Evolutionary conservation across 768 basidiomycete species (phyloP).

Genomic region (Naganishia friedmannii): DNA sequence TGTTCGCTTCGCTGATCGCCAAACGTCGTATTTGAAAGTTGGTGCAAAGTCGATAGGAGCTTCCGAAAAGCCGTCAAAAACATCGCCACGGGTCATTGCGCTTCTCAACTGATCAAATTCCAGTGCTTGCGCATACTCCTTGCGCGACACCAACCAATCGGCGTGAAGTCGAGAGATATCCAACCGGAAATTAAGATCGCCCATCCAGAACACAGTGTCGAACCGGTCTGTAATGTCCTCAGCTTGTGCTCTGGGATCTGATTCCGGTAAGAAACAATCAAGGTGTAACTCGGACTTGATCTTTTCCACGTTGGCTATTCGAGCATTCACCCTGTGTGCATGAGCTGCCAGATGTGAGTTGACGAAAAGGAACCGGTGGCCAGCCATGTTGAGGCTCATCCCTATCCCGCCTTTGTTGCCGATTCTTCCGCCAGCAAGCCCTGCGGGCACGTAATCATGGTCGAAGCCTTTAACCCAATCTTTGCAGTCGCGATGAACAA

Average conservation of each 20-base stretch:
- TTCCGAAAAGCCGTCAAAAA: constrained; percentile 75
- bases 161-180: constrained; percentile 86
- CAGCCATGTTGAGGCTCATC: constrained; percentile 77
- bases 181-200: constrained; percentile 87
- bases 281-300: constrained; percentile 80
- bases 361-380: constrained; percentile 79
- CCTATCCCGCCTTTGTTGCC: constrained; percentile 93
- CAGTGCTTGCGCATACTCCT: constrained; percentile 79
- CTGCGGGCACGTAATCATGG: constrained; percentile 79
- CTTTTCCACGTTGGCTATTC: constrained; percentile 81
- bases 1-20: constrained; percentile 59
- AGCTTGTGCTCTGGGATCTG: constrained; percentile 32
- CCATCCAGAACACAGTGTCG: constrained; percentile 82
- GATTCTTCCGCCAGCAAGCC: constrained; percentile 81
- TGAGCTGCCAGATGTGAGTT: constrained; percentile 82
- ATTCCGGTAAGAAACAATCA: constrained; percentile 66
- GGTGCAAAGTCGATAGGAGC: constrained; percentile 79
- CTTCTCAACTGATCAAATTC: constrained; percentile 82
- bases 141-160: constrained; percentile 63
- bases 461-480: constrained; percentile 57
- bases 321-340: constrained; percentile 58
- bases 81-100: constrained; percentile 65
- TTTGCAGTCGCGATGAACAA: constrained; percentile 51
- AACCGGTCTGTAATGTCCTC: constrained; percentile 78
- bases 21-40: constrained; percentile 89